phyloP scores from a whole-genome alignment of 148 eudicot genomes.

The Rhododendron ovatum region DNA sequence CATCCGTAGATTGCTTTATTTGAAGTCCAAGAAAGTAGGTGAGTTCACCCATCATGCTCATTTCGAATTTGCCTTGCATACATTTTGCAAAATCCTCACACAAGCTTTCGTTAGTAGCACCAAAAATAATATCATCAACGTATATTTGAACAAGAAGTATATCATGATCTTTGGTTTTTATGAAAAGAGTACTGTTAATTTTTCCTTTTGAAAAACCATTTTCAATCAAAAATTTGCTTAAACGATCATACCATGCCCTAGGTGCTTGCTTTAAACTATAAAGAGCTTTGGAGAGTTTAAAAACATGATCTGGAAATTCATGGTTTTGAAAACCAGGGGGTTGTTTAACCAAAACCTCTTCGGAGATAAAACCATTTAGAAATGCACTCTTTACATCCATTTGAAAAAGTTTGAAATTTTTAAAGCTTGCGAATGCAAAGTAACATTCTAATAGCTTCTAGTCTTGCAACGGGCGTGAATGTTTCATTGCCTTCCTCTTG shows the following conservation, averaged over 20 bases:
- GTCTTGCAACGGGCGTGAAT: neutral
- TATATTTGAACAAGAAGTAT: neutral
- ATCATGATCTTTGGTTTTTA: neutral
- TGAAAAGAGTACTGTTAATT: neutral
- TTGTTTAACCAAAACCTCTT: neutral
- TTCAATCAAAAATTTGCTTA: neutral
- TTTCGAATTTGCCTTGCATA: neutral
- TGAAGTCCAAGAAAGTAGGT: neutral
- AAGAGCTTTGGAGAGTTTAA: neutral
- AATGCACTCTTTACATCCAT: neutral
- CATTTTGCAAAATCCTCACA: neutral
- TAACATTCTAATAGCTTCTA: neutral
- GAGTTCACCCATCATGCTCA: neutral
- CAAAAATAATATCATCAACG: neutral
- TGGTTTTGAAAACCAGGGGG: neutral
- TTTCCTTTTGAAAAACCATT: neutral
- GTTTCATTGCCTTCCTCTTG: neutral
- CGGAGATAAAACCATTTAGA: neutral
- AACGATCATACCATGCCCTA: neutral
- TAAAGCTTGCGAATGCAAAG: neutral
- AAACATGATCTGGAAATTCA: neutral
- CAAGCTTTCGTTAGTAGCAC: neutral
- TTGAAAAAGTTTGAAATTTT: neutral
- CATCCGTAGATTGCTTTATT: neutral
- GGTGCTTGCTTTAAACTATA: neutral